Percentiles rank a stretch among this genome's conserved stretches.
phyloP scores from a whole-genome alignment of 208 protist genomes.

The Acanthamoeba castellanii region DNA sequence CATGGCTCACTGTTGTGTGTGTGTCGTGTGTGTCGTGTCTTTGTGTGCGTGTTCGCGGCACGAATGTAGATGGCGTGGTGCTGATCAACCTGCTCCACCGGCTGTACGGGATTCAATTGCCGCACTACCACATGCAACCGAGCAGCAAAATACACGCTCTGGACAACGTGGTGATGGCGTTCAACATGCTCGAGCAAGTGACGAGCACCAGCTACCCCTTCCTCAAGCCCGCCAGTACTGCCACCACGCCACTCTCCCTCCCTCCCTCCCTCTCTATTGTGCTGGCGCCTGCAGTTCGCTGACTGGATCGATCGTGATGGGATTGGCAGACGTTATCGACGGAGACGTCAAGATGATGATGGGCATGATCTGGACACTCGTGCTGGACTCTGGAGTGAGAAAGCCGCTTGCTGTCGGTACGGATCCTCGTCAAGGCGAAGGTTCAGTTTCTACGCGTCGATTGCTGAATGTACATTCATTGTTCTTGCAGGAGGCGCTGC shows the following conservation, averaged over 20 bases:
- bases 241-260: background rate
- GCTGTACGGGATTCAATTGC: slow-evolving; percentile 29
- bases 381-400: slow-evolving; percentile 61
- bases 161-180: slow-evolving; percentile 52
- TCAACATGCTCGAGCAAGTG: slow-evolving; percentile 61
- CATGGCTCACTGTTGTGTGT: background rate
- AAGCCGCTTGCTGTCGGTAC: slow-evolving; percentile 22
- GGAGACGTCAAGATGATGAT: slow-evolving; percentile 69
- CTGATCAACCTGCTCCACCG: slow-evolving; percentile 29
- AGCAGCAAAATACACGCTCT: slow-evolving; percentile 33
- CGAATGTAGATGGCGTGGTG: slow-evolving; percentile 48
- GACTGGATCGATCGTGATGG: background rate
- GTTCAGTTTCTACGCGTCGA: background rate
- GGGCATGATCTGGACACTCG: slow-evolving; percentile 68
- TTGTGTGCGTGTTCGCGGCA: background rate
- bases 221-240: slow-evolving; percentile 58
- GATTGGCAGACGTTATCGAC: slow-evolving; percentile 13
- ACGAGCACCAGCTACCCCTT: slow-evolving; percentile 29
- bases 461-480: background rate
- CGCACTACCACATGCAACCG: slow-evolving; percentile 43
- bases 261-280: background rate
- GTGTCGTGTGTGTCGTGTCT: background rate
- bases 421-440: background rate
- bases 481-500: background rate
- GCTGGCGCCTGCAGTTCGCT: background rate